These are phyloP conservation scores for Penicillium odoratum DNA, from an alignment of 495 filamentous ascomycete genomes.

Conservation along the genomic window DNA sequence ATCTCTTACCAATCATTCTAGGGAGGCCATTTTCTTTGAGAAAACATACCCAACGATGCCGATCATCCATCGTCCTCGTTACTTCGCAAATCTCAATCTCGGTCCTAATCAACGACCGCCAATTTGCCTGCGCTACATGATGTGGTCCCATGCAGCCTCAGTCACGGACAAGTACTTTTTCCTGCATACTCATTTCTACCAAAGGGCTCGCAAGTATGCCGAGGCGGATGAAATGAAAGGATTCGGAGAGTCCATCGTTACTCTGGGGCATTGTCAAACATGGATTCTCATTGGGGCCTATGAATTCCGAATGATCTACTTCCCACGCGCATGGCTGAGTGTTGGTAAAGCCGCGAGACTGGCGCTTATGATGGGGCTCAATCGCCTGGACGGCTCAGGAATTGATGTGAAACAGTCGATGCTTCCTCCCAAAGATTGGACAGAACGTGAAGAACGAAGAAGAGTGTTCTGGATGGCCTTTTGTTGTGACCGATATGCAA, in stretches of 20 bases:
- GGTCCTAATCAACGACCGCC: constrained; percentile 42
- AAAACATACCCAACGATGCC: constrained; percentile 12
- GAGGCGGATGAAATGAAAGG: constrained; percentile 91
- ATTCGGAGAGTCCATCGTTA: constrained; percentile 83
- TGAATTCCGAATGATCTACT: constrained; percentile 98
- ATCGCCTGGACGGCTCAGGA: constrained; percentile 82
- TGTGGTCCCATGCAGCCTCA: constrained; percentile 12
- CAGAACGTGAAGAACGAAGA: constrained; percentile 85
- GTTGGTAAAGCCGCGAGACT: constrained; percentile 75
- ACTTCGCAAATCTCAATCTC: constrained; percentile 4
- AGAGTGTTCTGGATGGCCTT: constrained; percentile 96
- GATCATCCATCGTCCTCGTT: constrained; percentile 10
- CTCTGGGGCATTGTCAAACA: constrained; percentile 76
- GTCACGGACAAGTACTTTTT: constrained; percentile 11
- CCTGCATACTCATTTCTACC: constrained; percentile 11
- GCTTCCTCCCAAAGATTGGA: constrained; percentile 85
- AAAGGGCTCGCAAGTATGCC: constrained; percentile 53
- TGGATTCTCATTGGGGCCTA: constrained; percentile 79
- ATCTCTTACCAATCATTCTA: constrained; percentile 25
- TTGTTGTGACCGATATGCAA: constrained; percentile 86
- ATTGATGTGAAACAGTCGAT: constrained; percentile 92
- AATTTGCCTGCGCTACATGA: constrained; percentile 11
- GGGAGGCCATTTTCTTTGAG: constrained; percentile 8
- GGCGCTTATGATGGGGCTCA: constrained; percentile 88
- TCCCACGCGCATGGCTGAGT: constrained; percentile 94